phyloP scores from a whole-genome alignment of 1,284 basidiomycete species.

The Trametes hirsuta region DNA sequence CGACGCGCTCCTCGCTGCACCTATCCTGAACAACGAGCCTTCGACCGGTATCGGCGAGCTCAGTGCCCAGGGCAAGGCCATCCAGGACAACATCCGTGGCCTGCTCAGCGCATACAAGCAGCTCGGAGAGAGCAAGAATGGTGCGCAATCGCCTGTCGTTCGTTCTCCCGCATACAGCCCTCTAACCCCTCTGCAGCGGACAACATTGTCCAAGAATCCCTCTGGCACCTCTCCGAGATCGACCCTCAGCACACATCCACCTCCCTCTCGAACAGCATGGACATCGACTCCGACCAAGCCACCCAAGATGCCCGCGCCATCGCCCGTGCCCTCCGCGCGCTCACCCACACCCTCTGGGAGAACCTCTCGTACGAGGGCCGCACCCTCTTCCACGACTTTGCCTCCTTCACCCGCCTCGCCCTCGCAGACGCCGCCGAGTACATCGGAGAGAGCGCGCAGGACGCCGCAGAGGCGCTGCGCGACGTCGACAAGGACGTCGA shows the following conservation, averaged over 20 bases:
- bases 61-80: slow-evolving; percentile 51
- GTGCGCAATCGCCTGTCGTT: slow-evolving; percentile 36
- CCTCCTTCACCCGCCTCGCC: slow-evolving; percentile 62
- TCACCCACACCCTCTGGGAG: slow-evolving; percentile 55
- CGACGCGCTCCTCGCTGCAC: slow-evolving; percentile 51
- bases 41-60: slow-evolving; percentile 44
- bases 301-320: slow-evolving; percentile 52
- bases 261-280: slow-evolving; percentile 23
- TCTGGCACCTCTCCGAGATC: slow-evolving; percentile 62
- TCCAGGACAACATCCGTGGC: slow-evolving; percentile 51
- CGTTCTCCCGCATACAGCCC: not conserved
- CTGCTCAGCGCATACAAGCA: slow-evolving; percentile 57
- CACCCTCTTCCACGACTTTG: slow-evolving; percentile 59
- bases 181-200: slow-evolving; percentile 46
- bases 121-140: slow-evolving; percentile 56
- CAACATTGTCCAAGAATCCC: slow-evolving; percentile 60
- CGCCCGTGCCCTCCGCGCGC: slow-evolving; percentile 48
- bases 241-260: slow-evolving; percentile 46
- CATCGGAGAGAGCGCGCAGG: slow-evolving; percentile 51
- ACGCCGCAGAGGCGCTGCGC: slow-evolving; percentile 53
- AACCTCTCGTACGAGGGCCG: slow-evolving; percentile 55
- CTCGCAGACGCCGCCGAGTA: slow-evolving; percentile 65
- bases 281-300: slow-evolving; percentile 47
- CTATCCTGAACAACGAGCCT: slow-evolving; percentile 49
- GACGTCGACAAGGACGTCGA: slow-evolving; percentile 59